Base-by-base conservation (phyloP, 1,284 basidiomycete species). In the Cutaneotrichosporon sp. region DNA sequence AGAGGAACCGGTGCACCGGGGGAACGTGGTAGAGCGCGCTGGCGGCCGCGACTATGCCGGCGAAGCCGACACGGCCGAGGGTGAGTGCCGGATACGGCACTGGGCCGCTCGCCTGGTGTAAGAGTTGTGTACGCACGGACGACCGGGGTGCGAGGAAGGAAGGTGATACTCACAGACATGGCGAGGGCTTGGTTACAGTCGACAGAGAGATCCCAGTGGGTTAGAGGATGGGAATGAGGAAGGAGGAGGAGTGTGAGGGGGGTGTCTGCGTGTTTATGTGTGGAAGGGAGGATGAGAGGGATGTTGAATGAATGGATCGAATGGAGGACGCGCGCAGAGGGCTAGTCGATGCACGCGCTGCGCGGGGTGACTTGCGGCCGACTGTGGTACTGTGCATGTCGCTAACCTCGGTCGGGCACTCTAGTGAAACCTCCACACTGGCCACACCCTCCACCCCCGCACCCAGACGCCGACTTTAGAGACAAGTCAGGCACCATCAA, bases 101-200 rank as follows among this genome's bases (percentile, higher is more conserved):
- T 25, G 29, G 45, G 24, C 46, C 56, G 16, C 45, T 52, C 20
- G 46, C 29, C 55, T 57, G 24, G 31, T 4, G 43, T 56, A n/a
- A 56, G 45, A 3, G 9, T n/a, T n/a, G 14, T 25, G 45, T 25
- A 8, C 45, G 45, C 22, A 16, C 45, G 22, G 20, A 3, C 2
- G 20, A n/a, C 14, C 25, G 54, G 27, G 27, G 24, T 31, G 38
- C 42, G 18, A n/a, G 36, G 36, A 38, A 38, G 31, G 16, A n/a
- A n/a, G n/a, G n/a, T n/a, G n/a, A n/a, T 20, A 60, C 59, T 51
- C 59, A 60, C 59, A 27, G 54, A 50, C 59, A 60, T 60, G 54
- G 18, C 27, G 58, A 29, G 29, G 50, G 38, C 38, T 18, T 42
- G 3, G 13, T 13, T 8, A 6, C 38, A 6, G 18, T 42, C 1